Percentiles rank a stretch among this genome's conserved stretches.
phyloP scores from a whole-genome alignment of 306 rosid species.

The Sesbania bispinosa region DNA sequence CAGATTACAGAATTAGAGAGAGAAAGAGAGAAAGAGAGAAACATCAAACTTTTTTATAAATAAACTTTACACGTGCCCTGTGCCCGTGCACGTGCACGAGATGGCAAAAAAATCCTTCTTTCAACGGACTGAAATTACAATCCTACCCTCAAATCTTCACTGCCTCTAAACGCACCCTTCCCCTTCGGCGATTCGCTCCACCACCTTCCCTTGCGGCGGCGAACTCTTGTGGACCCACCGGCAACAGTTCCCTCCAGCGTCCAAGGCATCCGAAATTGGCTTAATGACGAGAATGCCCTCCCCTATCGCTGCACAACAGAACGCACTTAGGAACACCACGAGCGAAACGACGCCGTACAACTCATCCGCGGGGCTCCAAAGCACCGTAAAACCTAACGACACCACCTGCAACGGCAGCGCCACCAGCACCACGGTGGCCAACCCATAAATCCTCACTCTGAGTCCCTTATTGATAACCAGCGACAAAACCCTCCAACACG shows the following conservation, averaged over 20 bases:
- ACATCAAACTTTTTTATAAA: not conserved
- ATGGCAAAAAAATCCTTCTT: not conserved
- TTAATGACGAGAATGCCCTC: slow-evolving; percentile 84
- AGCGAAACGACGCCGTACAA: slow-evolving; percentile 15
- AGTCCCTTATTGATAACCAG: slow-evolving; percentile 67
- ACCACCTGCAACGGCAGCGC: no score
- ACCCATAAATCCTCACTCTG: no score
- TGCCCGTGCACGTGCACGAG: not conserved
- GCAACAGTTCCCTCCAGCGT: slow-evolving; percentile 39
- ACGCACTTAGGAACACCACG: slow-evolving; percentile 45
- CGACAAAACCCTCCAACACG: slow-evolving; percentile 58
- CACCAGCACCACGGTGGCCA: no score
- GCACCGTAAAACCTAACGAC: no score
- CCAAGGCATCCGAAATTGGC: slow-evolving; percentile 67
- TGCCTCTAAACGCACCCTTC: not conserved
- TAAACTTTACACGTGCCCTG: not conserved
- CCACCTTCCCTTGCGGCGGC: not conserved
- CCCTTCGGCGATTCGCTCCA: not conserved
- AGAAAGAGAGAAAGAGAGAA: not conserved
- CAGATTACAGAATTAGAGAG: not conserved
- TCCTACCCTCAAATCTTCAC: not conserved
- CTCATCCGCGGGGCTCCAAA: no score
- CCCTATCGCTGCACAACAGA: slow-evolving; percentile 50
- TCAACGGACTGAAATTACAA: slow-evolving; percentile 29
- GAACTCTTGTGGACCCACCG: not conserved